phyloP scores from a whole-genome alignment of 768 basidiomycete genomes.

The Phaeotremella skinneri region DNA sequence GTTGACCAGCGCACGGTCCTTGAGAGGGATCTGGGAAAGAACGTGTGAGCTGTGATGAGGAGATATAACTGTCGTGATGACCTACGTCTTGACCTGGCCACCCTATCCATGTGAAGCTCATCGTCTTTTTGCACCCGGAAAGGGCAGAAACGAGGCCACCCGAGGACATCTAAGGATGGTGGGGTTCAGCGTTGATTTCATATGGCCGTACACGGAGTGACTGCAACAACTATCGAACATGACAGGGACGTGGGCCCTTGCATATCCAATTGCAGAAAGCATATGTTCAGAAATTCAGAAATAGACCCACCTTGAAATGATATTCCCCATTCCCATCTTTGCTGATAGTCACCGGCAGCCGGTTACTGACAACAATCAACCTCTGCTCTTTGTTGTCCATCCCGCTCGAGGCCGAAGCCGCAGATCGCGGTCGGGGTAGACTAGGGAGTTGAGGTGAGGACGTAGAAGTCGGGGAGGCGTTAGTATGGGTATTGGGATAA shows the following conservation, averaged over 20 bases:
- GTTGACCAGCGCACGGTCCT: slow-evolving; percentile 88
- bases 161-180: slow-evolving; percentile 76
- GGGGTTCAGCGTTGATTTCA: no score
- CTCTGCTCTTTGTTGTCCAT: slow-evolving; percentile 53
- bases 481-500: slow-evolving; percentile 9
- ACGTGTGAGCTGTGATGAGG: neutral
- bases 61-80: slow-evolving; percentile 2
- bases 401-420: slow-evolving; percentile 7
- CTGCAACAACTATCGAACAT: slow-evolving; percentile 4
- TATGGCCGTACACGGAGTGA: neutral
- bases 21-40: slow-evolving; percentile 70
- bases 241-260: neutral
- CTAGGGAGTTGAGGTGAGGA: neutral
- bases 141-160: slow-evolving; percentile 97
- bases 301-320: slow-evolving; percentile 64
- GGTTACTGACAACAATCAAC: slow-evolving; percentile 92
- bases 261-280: neutral
- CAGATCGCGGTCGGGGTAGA: neutral
- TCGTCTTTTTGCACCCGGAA: slow-evolving; percentile 95
- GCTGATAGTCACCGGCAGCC: slow-evolving; percentile 90
- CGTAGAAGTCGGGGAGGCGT: neutral
- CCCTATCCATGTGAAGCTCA: slow-evolving; percentile 97
- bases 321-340: slow-evolving; percentile 90
- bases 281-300: neutral
- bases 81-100: slow-evolving; percentile 66